A percentile compares a stretch with the other conserved stretches of the same genome.
Evolutionary conservation across 352 stramenopile species (phyloP).

Genomic region (Pythium insidiosum): DNA sequence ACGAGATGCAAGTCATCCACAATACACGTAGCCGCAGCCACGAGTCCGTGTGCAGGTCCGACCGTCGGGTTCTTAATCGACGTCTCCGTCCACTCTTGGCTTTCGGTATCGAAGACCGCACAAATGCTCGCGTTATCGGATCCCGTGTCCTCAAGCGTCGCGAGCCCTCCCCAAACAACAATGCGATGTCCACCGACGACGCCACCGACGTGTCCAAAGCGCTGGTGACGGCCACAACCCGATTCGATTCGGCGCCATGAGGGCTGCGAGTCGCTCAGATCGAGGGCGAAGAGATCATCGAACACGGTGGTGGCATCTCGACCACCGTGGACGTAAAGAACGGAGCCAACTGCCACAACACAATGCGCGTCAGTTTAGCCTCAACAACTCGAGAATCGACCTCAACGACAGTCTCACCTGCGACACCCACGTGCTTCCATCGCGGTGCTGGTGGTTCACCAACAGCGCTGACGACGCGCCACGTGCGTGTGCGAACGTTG

Average conservation of each 20-base stretch:
- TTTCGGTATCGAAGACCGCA: conserved; percentile 48
- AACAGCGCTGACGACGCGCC: conserved; percentile 24
- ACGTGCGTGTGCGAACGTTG: conserved; percentile 34
- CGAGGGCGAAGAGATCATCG: conserved; percentile 56
- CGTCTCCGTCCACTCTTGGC: conserved; percentile 27
- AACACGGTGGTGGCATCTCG: conserved; percentile 63
- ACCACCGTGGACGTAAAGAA: conserved; percentile 66
- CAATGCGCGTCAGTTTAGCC: conserved; percentile 3
- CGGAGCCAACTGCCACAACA: conserved; percentile 36
- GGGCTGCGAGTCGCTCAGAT: conserved; percentile 24
- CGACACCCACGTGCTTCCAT: conserved; percentile 66
- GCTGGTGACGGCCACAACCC: too few species aligned
- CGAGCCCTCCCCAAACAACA: conserved; percentile 52
- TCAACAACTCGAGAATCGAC: background rate
- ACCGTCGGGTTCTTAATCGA: conserved; percentile 16
- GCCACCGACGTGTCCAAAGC: conserved; percentile 57
- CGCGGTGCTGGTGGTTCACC: conserved; percentile 32
- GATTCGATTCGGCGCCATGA: conserved; percentile 52
- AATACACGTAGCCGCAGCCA: conserved; percentile 31
- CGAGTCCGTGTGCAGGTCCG: conserved; percentile 28
- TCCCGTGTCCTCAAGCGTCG: conserved; percentile 19
- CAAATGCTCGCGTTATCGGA: conserved; percentile 11
- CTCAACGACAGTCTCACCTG: conserved; percentile 20
- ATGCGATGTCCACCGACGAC: conserved; percentile 42
- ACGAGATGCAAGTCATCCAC: conserved; percentile 52